A percentile compares a stretch with the other conserved stretches of the same genome.
phyloP scores from a whole-genome alignment of 495 filamentous ascomycete genomes.

The Penicillium paxilli region DNA sequence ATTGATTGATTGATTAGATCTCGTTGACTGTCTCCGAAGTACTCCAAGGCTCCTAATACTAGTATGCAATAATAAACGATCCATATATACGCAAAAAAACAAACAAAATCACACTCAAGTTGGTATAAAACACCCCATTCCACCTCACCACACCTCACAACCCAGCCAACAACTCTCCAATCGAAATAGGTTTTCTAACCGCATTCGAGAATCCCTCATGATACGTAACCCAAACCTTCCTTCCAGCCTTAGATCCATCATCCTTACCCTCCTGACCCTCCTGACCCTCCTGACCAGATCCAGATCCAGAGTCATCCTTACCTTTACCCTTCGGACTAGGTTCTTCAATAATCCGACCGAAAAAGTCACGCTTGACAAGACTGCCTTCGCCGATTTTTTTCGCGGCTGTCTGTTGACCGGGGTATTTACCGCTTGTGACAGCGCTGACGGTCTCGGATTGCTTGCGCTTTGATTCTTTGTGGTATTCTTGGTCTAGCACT shows the following conservation, averaged over 20 bases:
- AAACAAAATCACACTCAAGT: too few species aligned
- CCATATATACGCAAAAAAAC: too few species aligned
- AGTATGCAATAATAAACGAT: too few species aligned
- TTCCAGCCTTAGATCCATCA: slow-evolving; percentile 43
- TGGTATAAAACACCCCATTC: not conserved
- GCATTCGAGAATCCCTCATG: slow-evolving; percentile 97
- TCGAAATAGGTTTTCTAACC: slow-evolving; percentile 84
- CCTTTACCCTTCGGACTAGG: slow-evolving; percentile 30
- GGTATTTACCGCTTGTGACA: slow-evolving; percentile 33
- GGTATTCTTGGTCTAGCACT: slow-evolving; percentile 86
- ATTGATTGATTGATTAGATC: too few species aligned
- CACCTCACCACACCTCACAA: slow-evolving; percentile 23
- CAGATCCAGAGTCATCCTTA: not conserved
- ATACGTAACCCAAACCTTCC: slow-evolving; percentile 87
- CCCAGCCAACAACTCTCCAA: slow-evolving; percentile 74
- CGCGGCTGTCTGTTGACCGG: slow-evolving; percentile 34
- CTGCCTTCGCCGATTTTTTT: slow-evolving; percentile 27
- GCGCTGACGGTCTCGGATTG: slow-evolving; percentile 53
- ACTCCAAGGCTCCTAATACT: too few species aligned
- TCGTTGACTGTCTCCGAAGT: too few species aligned
- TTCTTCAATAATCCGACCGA: slow-evolving; percentile 68
- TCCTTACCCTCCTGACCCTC: slow-evolving; percentile 14
- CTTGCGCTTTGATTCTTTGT: slow-evolving; percentile 62
- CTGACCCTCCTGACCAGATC: too few species aligned
- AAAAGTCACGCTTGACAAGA: slow-evolving; percentile 82